These are phyloP conservation scores for Diplodia sapinea DNA, from an alignment of 2,329 filamentous ascomycete genomes.

Conservation along the genomic window DNA sequence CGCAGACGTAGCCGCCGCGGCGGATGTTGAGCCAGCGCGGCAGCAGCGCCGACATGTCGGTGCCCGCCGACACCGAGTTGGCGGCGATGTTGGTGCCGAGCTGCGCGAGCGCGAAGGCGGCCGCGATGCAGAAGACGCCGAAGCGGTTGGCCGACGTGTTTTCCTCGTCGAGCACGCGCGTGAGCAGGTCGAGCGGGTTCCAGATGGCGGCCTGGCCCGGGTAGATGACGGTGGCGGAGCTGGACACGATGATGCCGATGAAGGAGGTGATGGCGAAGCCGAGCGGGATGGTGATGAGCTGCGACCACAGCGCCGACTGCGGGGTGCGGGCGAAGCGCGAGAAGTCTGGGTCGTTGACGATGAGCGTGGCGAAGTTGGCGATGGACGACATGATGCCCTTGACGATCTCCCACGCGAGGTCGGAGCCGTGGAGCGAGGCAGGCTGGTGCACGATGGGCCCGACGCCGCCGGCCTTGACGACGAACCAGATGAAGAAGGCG, in stretches of 20 bases:
- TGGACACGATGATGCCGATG: slow-evolving; percentile 65
- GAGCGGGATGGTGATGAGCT: slow-evolving; percentile 64
- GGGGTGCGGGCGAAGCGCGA: slow-evolving; percentile 80
- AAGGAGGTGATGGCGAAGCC: slow-evolving; percentile 74
- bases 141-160: slow-evolving; percentile 50
- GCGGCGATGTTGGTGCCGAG: slow-evolving; percentile 87
- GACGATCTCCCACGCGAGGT: slow-evolving; percentile 80
- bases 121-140: slow-evolving; percentile 62
- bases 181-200: slow-evolving; percentile 51
- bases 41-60: slow-evolving; percentile 79
- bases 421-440: slow-evolving; percentile 66
- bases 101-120: slow-evolving; percentile 69
- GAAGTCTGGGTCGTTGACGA: slow-evolving; percentile 82
- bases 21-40: slow-evolving; percentile 84
- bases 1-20: slow-evolving; percentile 85
- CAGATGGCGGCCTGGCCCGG: slow-evolving; percentile 49
- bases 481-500: slow-evolving; percentile 85
- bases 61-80: slow-evolving; percentile 83
- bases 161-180: slow-evolving; percentile 49
- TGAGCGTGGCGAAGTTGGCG: slow-evolving; percentile 88
- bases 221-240: slow-evolving; percentile 53
- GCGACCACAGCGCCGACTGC: slow-evolving; percentile 77
- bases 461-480: slow-evolving; percentile 79
- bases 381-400: slow-evolving; percentile 88
- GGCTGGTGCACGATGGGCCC: slow-evolving; percentile 80